Evolutionary conservation across 2,329 filamentous ascomycete species (phyloP), one percentile per base, ranked within the genome.

Genomic region (Aspergillus oerlinghausenensis): DNA sequence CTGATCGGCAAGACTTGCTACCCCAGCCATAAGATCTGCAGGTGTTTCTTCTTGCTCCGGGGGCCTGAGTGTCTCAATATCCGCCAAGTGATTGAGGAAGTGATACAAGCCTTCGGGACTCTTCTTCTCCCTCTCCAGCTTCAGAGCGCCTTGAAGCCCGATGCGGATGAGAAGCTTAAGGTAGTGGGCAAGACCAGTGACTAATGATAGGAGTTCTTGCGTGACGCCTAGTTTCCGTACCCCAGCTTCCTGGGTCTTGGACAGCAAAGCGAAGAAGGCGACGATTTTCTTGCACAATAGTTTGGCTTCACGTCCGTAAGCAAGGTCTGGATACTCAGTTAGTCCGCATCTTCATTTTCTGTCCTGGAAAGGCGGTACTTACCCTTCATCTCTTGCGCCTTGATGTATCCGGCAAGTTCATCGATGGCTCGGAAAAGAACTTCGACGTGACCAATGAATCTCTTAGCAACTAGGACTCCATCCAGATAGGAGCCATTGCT

Each of bases 211-310:
- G n/a, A 99, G 82, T 72, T 99, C 94, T 73, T 99, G 94, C 8
- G 94, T 99, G 32, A 99, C 94, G 47, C 94, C 94, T 45, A 97
- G 84, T 71, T 97, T 94, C 56, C 90, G 84, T 40, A 90, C 86
- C n/a, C 88, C 90, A 8, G 87, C 90, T 68, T 97, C 92, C 70
- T 97, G 93, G 1, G 92, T 94, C 73, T 96, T 96, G 5, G 93
- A 96, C 8, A 99, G 81, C 19, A 99, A 80, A 11, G 92, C 92
- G 73, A 99, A 99, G 79, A 99, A 99, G 26, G 93, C 90, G 5
- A 99, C 94, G 54, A 99, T 96, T 75, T 99, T 99, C 76, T 99
- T 99, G 80, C 94, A 99, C n/a, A 99, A 84, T 51, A 99, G 82
- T 75, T 99, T 99, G n/a, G 94, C 90, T 78, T 99, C 94, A 67